Evolutionary conservation across 176 grass and related monocot species (phyloP).

Genomic region (Carex myosuroides): DNA sequence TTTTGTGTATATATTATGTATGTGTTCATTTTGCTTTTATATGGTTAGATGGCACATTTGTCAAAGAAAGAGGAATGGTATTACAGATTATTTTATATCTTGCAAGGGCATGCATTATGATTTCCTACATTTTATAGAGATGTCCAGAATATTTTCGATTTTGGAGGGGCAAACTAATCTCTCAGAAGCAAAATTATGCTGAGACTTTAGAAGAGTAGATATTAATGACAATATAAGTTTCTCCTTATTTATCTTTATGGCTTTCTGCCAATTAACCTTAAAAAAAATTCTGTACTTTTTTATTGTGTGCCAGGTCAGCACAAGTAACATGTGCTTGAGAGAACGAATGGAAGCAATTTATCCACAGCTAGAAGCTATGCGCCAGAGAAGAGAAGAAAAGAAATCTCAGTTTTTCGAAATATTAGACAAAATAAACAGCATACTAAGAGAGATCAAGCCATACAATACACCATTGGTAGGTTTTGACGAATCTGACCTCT

Average conservation of each 20-base stretch:
- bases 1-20: background rate
- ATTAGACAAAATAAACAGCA: conserved; percentile 28
- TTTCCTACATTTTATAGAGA: too few species aligned
- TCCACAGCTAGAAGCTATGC: conserved; percentile 57
- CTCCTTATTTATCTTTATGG: background rate
- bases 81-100: too few species aligned
- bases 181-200: background rate
- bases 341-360: conserved; percentile 50
- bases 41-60: too few species aligned
- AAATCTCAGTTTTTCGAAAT: conserved; percentile 46
- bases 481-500: conserved; percentile 43
- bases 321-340: conserved; percentile 33
- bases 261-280: background rate
- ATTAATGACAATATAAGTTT: background rate
- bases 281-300: background rate
- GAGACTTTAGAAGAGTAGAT: background rate
- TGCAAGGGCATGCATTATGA: too few species aligned
- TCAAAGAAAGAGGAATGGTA: too few species aligned
- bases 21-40: background rate
- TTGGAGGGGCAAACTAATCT: background rate
- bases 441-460: conserved; percentile 45
- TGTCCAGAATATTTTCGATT: too few species aligned
- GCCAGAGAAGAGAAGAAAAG: conserved; percentile 36
- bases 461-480: background rate
- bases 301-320: conserved; percentile 7